Evolutionary conservation across 1,284 basidiomycete genomes (phyloP).

Genomic region (Pseudozyma sp.): DNA sequence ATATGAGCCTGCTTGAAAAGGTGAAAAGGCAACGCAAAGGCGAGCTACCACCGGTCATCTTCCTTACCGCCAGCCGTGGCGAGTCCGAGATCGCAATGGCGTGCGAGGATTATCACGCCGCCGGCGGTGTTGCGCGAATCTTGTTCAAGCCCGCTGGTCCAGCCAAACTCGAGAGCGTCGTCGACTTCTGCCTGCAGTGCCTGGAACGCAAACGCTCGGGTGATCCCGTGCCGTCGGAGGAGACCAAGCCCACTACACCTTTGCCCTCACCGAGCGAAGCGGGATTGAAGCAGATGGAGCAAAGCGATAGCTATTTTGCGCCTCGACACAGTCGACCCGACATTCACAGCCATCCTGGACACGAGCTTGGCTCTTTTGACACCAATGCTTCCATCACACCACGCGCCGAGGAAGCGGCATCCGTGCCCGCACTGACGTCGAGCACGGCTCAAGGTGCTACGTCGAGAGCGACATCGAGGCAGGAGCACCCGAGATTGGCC

Average conservation of each 20-base stretch:
- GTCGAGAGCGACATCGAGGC: conserved; percentile 1
- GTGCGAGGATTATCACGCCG: conserved; percentile 78
- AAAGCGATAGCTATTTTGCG: conserved; percentile 51
- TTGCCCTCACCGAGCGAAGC: conserved; percentile 47
- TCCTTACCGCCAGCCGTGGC: conserved; percentile 79
- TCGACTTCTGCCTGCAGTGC: conserved; percentile 80
- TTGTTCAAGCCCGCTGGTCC: conserved; percentile 91
- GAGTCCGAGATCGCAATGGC: conserved; percentile 75
- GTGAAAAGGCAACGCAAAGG: conserved; percentile 26
- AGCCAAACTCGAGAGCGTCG: conserved; percentile 76
- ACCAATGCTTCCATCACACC: conserved; percentile 30
- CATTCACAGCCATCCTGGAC: conserved; percentile 19
- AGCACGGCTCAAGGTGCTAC: background rate
- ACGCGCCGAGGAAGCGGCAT: conserved; percentile 18
- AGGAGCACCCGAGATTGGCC: background rate
- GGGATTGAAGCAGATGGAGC: conserved; percentile 32
- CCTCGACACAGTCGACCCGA: conserved; percentile 41
- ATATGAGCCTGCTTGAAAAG: conserved; percentile 73
- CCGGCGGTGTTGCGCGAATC: conserved; percentile 87
- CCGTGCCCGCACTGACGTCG: conserved; percentile 5
- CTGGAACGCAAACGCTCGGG: conserved; percentile 67
- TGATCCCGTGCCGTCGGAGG: conserved; percentile 41
- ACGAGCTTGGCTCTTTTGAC: conserved; percentile 48
- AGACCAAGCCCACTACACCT: conserved; percentile 56
- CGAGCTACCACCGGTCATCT: conserved; percentile 76